Base-by-base conservation (phyloP, 495 filamentous ascomycete genomes). In the Baudoinia panamericana region DNA sequence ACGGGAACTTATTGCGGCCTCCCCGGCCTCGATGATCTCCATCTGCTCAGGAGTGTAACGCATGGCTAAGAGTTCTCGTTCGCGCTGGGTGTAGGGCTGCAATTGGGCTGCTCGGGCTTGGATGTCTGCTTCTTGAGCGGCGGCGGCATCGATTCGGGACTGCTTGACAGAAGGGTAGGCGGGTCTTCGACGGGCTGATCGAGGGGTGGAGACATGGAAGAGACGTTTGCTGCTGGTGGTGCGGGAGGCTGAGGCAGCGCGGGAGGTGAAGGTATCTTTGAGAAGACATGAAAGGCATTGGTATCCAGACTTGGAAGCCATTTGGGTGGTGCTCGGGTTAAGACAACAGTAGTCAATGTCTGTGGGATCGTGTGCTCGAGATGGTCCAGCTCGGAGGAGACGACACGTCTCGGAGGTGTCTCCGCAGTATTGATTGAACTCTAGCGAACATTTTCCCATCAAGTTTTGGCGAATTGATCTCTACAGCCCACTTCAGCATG, bases 31-130 rank as follows among this genome's bases (percentile, higher is more conserved):
- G 60, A 97, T 76, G 31, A 85, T 82, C n/a, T 66, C 67, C 43
- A 94, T 65, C 62, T 97, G 90, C 45, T 76, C 70, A 11, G 78
- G 70, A 5, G 82, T 80, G 67, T 93, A 96, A 42, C 68, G 64
- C 48, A 73, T 63, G 22, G 57, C 50, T 26, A 96, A 68, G 12
- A 60, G 50, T 12, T 64, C 68, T 51, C 77, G 71, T 55, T 95
- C 80, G 28, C 75, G 70, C 31, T 65, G 58, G 3, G 76, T 76
- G 64, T 92, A 95, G 4, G 65, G 54, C 44, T 71, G 61, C 57
- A 78, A 79, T 68, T 37, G 45, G 5, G 24, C 28, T 18, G 32
- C 16, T 17, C 19, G 43, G 18, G 43, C 16, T 20, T 29, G 12
- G 22, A 45, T 29, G 25, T 29, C 24, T 32, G 48, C 27, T 17